Base-by-base conservation (phyloP, 1,284 basidiomycete species). In the Naganishia cerealis region DNA sequence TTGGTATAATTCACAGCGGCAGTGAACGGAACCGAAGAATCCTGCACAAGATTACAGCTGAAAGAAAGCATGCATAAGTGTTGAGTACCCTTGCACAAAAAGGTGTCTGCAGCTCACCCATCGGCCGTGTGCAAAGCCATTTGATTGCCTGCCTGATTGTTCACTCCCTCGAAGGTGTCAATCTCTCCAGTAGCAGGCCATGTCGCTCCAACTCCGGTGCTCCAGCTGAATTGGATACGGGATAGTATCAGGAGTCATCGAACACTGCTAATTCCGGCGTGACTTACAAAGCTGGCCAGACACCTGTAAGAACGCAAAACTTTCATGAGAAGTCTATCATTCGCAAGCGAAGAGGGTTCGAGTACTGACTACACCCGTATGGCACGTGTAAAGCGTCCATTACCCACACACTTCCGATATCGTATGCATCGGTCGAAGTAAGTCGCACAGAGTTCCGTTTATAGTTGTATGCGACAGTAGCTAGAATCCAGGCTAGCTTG, bases 311-410 rank as follows among this genome's bases (percentile, higher is more conserved):
- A 12, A 12, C 8, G 6, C 36, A 46, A 15, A 62, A 29, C 3
- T 42, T 24, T 36, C 9, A 9, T 29, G 21, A 39, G 3, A 16
- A 16, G 8, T 4, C 1, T 10, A 54, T 2, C 21, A 15, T 12
- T 36, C 13, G 24, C 16, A n/a, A 46, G 39, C 7, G 16, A 13
- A 24, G 21, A 2, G 21, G 46, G 8, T 50, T 50, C 21, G 0
- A 24, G 7, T 1, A 65, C 53, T 66, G 16, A 66, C 68, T 71
- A 78, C 92, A 94, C 6, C 92, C 92, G 1, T 88, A 88, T 1
- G 92, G 92, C 88, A 94, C 92, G 79, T 94, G 92, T 21, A 87
- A 83, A 12, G 90, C 85, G 77, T 94, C 91, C 83, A 93, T 84
- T 66, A 93, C 84, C 70, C 92, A 83, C 43, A 93, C 82, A 16